Percentiles rank a stretch among this genome's conserved stretches.
Conservation (phyloP, 108 stramenopile species). For the Chaetoceros muelleri region DNA sequence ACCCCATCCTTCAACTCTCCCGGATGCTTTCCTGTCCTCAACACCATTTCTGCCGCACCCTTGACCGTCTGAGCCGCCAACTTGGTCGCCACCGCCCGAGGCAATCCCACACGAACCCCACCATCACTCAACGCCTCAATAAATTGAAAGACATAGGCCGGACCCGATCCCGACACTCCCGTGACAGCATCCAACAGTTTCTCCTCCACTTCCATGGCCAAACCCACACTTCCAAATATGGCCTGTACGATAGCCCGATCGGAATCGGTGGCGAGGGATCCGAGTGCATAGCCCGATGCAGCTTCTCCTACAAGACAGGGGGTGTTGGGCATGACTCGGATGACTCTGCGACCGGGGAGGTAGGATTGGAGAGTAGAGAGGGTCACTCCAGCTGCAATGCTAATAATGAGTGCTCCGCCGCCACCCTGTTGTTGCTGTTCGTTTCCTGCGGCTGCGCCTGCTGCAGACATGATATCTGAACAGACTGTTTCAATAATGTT, state of each 20-base stretch:
- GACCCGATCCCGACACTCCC: conserved; percentile 89
- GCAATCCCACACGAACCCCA: conserved; percentile 86
- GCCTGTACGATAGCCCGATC: conserved; percentile 60
- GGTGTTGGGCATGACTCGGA: conserved; percentile 95
- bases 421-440: conserved; percentile 2
- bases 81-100: conserved; percentile 70
- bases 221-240: conserved; percentile 73
- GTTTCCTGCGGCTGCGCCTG: conserved; percentile 7
- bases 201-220: conserved; percentile 74
- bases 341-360: conserved; percentile 54
- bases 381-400: conserved; percentile 84
- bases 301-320: conserved; percentile 84
- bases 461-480: conserved; percentile 29
- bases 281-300: conserved; percentile 74
- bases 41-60: conserved; percentile 94
- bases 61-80: conserved; percentile 93
- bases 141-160: conserved; percentile 90
- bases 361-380: conserved; percentile 45
- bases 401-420: conserved; percentile 48
- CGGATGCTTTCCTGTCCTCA: conserved; percentile 84
- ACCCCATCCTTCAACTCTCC: conserved; percentile 88
- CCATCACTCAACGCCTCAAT: conserved; percentile 97
- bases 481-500: conserved; percentile 44
- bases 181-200: conserved; percentile 81
- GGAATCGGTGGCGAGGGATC: conserved; percentile 42